Conservation (phyloP, 108 stramenopile species). For the Pseudonitzschia delicatissima region DNA sequence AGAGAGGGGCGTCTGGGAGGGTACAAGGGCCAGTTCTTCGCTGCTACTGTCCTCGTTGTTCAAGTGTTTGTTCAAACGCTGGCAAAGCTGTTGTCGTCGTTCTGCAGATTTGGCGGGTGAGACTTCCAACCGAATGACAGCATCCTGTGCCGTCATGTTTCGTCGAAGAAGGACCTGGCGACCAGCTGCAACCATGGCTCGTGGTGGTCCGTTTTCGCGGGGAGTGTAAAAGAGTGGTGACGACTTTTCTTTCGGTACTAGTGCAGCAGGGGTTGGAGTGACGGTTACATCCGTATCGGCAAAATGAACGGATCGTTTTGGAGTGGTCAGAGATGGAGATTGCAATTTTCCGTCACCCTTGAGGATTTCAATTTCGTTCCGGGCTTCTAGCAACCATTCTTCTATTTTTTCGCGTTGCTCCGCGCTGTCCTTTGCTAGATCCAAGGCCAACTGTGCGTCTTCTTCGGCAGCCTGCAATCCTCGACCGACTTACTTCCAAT, state of each 20-base stretch:
- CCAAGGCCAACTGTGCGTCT: constrained; percentile 74
- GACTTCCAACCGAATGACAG: constrained; percentile 24
- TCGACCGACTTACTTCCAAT: constrained; percentile 21
- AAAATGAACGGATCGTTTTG: constrained; percentile 31
- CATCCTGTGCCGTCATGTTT: constrained; percentile 5
- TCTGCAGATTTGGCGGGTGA: constrained; percentile 43
- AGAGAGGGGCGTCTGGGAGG: constrained; percentile 12
- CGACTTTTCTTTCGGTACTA: constrained; percentile 2
- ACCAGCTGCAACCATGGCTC: constrained; percentile 48
- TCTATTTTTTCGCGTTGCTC: constrained; percentile 63
- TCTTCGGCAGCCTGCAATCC: constrained; percentile 81
- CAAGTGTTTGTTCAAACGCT: constrained; percentile 18
- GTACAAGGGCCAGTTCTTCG: background rate
- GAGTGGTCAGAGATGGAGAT: constrained; percentile 3
- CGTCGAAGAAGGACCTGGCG: constrained; percentile 39
- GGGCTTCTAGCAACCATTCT: constrained; percentile 43
- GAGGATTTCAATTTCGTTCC: constrained; percentile 51
- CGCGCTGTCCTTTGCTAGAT: constrained; percentile 71
- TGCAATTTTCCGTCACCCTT: constrained; percentile 13
- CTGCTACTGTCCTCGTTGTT: background rate
- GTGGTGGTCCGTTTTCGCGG: constrained; percentile 23
- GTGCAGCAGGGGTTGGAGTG: background rate
- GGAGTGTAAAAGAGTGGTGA: constrained; percentile 9
- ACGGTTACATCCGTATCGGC: constrained; percentile 2
- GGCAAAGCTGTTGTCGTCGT: constrained; percentile 26